These are phyloP conservation scores for Exophiala sideris DNA, from an alignment of 2,329 filamentous ascomycete species.

Conservation along the genomic window DNA sequence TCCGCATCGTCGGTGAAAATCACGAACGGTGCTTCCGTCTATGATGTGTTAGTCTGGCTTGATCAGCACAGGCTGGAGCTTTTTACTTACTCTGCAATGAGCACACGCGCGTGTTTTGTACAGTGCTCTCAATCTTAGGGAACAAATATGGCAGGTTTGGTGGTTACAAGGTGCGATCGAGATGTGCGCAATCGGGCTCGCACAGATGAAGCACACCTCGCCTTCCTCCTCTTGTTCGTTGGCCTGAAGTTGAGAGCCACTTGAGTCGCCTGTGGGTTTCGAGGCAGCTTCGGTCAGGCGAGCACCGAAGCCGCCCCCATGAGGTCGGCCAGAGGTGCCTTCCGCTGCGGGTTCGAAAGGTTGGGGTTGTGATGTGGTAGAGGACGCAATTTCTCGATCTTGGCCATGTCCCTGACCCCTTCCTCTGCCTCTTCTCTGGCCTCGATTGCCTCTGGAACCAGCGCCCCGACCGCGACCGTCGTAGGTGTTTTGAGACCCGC, in stretches of 20 bases:
- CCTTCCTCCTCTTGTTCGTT: constrained; percentile 50
- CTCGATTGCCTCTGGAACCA: constrained; percentile 9
- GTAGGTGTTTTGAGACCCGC: constrained; percentile 6
- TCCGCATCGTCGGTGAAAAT: constrained; percentile 84
- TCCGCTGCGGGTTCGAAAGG: constrained; percentile 33
- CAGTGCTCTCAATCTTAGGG: constrained; percentile 81
- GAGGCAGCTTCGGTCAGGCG: constrained; percentile 48
- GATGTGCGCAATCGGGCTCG: constrained; percentile 81
- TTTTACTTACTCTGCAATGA: constrained; percentile 75
- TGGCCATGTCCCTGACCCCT: constrained; percentile 74
- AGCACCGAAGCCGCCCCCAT: constrained; percentile 45
- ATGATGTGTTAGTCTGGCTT: constrained; percentile 4
- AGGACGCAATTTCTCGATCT: constrained; percentile 64
- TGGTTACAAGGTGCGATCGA: constrained; percentile 94
- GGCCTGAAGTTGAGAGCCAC: constrained; percentile 10
- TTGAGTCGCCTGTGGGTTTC: constrained; percentile 33
- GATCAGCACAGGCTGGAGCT: background rate
- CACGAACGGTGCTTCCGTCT: constrained; percentile 60
- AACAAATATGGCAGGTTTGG: constrained; percentile 93
- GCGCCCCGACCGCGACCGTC: constrained; percentile 8
- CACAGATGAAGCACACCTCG: constrained; percentile 97
- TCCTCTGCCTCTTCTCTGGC: constrained; percentile 36
- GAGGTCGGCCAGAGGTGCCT: constrained; percentile 38
- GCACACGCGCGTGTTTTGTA: constrained; percentile 97
- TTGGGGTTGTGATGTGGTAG: constrained; percentile 4